These are phyloP conservation scores for Kodamaea sp. DNA, from an alignment of 1,139 yeast genomes.

Conservation along the genomic window DNA sequence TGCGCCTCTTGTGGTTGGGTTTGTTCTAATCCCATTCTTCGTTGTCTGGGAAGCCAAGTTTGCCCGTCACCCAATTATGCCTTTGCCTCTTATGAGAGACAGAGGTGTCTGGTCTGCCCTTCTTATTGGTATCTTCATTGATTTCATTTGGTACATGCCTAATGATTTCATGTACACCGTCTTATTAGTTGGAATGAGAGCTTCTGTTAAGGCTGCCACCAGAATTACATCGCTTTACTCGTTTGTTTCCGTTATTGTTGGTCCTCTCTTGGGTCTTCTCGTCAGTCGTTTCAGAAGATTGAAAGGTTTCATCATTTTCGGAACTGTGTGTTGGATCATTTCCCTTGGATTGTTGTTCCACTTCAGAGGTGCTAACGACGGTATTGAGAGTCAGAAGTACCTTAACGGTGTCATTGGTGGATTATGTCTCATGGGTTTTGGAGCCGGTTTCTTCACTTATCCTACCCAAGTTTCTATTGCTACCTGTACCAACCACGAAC, in stretches of 20 bases:
- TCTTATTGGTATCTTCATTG: conserved; percentile 51
- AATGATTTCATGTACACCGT: conserved; percentile 68
- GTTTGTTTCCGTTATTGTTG: conserved; percentile 64
- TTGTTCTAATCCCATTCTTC: conserved; percentile 55
- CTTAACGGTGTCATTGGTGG: conserved; percentile 65
- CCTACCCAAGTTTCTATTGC: conserved; percentile 67
- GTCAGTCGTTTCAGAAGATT: conserved; percentile 53
- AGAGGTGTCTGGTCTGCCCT: conserved; percentile 62
- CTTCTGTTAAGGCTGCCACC: conserved; percentile 60
- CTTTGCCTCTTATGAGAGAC: conserved; percentile 57
- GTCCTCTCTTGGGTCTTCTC: conserved; percentile 58
- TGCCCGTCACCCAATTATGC: conserved; percentile 58
- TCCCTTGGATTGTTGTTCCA: conserved; percentile 59
- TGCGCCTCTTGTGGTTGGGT: conserved; percentile 67
- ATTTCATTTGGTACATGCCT: conserved; percentile 67
- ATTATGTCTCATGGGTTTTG: conserved; percentile 66
- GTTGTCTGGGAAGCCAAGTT: conserved; percentile 53
- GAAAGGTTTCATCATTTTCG: conserved; percentile 61
- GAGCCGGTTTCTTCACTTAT: conserved; percentile 72
- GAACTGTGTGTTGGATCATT: conserved; percentile 54
- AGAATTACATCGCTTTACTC: conserved; percentile 64
- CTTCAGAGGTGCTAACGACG: conserved; percentile 54
- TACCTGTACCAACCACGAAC: conserved; percentile 60
- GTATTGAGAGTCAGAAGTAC: conserved; percentile 29
- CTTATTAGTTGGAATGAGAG: conserved; percentile 60